phyloP scores from a whole-genome alignment of 441 rosid genomes.

The Sinapis alba region DNA sequence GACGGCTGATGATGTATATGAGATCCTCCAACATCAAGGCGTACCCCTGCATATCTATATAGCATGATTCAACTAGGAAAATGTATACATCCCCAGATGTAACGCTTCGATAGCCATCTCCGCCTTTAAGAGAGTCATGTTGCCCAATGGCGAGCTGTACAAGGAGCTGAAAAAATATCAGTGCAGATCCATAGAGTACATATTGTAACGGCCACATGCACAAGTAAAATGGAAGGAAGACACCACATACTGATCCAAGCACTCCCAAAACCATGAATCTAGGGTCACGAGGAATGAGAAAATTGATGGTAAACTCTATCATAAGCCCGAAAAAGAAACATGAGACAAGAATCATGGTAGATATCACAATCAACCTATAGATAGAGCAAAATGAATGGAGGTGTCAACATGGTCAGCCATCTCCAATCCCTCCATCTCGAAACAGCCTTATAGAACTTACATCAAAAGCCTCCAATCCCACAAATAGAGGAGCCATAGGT shows the following conservation, averaged over 20 bases:
- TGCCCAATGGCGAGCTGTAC: neutral
- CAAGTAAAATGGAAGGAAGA: neutral
- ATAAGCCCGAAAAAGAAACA: neutral
- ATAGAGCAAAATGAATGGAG: neutral
- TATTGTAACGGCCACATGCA: neutral
- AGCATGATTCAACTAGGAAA: neutral
- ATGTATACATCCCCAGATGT: neutral
- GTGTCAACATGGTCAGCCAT: neutral
- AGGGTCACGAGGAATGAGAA: neutral
- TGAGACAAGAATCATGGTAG: neutral
- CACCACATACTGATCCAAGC: neutral
- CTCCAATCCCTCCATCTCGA: no score
- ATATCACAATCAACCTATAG: neutral
- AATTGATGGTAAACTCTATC: neutral
- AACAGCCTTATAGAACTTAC: no score
- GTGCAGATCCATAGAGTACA: neutral
- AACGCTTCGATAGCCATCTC: neutral
- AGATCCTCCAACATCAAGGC: neutral
- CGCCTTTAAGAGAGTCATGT: neutral
- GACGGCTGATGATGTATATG: neutral
- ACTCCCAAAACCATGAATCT: neutral
- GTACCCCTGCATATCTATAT: neutral
- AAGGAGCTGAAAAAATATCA: neutral
- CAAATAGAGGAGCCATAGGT: neutral
- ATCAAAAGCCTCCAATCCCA: neutral